Percentiles rank a stretch among this genome's conserved stretches.
Evolutionary conservation across 345 rosid species (phyloP).

Genomic region (Ricinus communis): DNA sequence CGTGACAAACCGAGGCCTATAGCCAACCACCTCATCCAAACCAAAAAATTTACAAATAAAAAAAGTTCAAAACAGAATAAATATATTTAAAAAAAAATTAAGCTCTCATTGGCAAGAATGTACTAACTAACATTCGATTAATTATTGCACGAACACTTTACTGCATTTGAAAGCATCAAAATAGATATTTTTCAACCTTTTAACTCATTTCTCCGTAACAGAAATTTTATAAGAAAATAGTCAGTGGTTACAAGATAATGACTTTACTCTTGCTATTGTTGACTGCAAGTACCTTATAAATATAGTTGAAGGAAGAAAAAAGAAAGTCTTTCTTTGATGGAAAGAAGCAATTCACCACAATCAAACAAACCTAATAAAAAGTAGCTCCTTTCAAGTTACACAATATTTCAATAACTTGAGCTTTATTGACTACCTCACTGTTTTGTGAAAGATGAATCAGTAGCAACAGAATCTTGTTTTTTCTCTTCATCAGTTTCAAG

Average conservation of each 20-base stretch:
- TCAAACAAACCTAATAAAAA: background rate
- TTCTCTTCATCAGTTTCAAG: conserved; percentile 35
- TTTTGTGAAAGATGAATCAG: conserved; percentile 20
- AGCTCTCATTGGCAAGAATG: background rate
- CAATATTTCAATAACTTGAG: background rate
- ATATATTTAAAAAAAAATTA: background rate
- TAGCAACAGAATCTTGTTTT: conserved; percentile 13
- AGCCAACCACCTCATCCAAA: too few relatives aligned
- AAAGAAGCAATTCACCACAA: background rate
- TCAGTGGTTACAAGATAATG: background rate
- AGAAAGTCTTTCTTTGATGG: background rate
- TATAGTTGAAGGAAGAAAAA: background rate
- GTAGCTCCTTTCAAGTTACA: background rate
- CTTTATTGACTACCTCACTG: background rate
- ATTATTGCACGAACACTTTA: background rate
- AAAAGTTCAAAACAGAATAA: too few relatives aligned
- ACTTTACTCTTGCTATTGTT: background rate
- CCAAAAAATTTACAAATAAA: too few relatives aligned
- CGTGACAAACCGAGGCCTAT: background rate
- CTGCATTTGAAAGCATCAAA: conserved; percentile 1
- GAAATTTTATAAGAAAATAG: background rate
- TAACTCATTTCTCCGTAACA: background rate
- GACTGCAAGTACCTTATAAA: background rate
- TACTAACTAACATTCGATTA: background rate
- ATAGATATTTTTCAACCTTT: background rate